phyloP scores from a whole-genome alignment of 257 asterid species.

The Cynanchum wilfordii region DNA sequence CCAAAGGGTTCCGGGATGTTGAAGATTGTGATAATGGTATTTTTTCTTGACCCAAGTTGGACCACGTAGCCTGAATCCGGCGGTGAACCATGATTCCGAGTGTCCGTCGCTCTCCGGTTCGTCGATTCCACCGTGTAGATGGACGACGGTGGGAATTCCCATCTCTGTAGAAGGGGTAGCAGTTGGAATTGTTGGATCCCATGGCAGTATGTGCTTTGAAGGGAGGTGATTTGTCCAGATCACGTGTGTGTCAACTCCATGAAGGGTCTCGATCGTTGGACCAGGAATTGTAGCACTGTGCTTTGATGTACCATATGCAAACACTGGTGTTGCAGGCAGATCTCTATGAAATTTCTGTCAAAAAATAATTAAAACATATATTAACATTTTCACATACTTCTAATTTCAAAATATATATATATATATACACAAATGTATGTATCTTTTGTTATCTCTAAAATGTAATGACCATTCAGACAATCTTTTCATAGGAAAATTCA shows the following conservation, averaged over 20 bases:
- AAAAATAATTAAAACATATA: neutral
- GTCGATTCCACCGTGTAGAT: slow-evolving; percentile 77
- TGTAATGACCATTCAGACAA: no score
- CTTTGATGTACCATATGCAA: slow-evolving; percentile 60
- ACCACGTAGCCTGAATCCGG: slow-evolving; percentile 45
- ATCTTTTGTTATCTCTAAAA: no score
- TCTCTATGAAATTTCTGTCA: slow-evolving; percentile 81
- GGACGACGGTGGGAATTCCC: slow-evolving; percentile 85
- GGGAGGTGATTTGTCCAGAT: slow-evolving; percentile 71
- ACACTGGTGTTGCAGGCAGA: slow-evolving; percentile 60
- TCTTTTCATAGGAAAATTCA: neutral
- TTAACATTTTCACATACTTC: no score
- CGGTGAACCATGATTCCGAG: slow-evolving; percentile 63
- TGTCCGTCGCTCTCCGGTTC: slow-evolving; percentile 75
- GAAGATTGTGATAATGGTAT: slow-evolving; percentile 58
- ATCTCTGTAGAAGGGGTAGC: slow-evolving; percentile 37
- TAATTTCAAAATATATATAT: no score
- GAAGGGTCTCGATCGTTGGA: slow-evolving; percentile 78
- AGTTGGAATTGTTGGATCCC: slow-evolving; percentile 81
- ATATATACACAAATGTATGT: no score
- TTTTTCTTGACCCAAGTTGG: slow-evolving; percentile 48
- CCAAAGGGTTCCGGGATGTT: slow-evolving; percentile 88
- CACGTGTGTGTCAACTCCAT: slow-evolving; percentile 45
- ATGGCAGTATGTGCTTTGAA: slow-evolving; percentile 69
- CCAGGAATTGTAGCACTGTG: slow-evolving; percentile 70